phyloP scores from a whole-genome alignment of 306 rosid species.

The Fagus sylvatica region DNA sequence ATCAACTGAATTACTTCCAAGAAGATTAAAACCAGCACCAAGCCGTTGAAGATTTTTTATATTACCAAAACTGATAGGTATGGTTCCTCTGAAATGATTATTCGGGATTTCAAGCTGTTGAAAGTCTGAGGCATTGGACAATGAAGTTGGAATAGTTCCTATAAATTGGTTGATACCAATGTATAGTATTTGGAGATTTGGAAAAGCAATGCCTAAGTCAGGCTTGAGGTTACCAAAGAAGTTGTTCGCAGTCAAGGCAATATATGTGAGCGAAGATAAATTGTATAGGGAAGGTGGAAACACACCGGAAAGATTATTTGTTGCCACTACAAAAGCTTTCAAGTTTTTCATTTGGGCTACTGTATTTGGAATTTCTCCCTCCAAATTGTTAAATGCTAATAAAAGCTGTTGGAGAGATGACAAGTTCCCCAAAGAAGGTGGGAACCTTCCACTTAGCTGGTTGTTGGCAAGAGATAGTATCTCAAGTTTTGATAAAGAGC shows the following conservation, averaged over 20 bases:
- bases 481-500: not conserved
- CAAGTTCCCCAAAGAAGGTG: not conserved
- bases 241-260: not conserved
- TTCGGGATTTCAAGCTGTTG: not conserved
- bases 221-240: not conserved
- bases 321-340: not conserved
- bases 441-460: not conserved
- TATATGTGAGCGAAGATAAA: not conserved
- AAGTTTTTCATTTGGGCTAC: not conserved
- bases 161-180: not conserved
- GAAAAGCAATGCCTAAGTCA: not conserved
- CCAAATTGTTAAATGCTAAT: not conserved
- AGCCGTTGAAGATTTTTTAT: not conserved
- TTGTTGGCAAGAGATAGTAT: not conserved
- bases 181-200: not conserved
- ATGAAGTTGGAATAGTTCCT: not conserved
- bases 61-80: not conserved
- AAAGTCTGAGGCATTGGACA: not conserved
- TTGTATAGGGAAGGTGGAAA: conserved; percentile 1
- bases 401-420: not conserved
- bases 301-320: not conserved
- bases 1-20: not conserved
- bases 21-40: not conserved
- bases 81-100: not conserved
- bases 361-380: not conserved